Percentiles rank a stretch among this genome's conserved stretches.
phyloP scores from a whole-genome alignment of 2,329 filamentous ascomycete genomes.

The Aspergillus oerlinghausenensis region DNA sequence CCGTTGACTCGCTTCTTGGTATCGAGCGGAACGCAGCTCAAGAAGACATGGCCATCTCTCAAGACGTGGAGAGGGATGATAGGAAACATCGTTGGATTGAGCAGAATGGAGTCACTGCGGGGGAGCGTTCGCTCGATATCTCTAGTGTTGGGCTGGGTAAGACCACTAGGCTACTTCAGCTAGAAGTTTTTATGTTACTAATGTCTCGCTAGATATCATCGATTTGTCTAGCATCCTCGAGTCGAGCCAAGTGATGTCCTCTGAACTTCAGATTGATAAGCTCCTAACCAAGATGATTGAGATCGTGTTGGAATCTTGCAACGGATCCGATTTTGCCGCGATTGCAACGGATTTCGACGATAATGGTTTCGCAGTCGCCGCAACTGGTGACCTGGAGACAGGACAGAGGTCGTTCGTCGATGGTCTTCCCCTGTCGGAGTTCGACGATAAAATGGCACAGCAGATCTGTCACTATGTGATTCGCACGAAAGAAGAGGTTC shows the following conservation, averaged over 20 bases:
- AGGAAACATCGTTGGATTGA: constrained; percentile 41
- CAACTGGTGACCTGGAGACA: constrained; percentile 54
- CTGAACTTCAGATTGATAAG: constrained; percentile 60
- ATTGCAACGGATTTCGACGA: constrained; percentile 58
- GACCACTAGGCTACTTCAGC: background rate
- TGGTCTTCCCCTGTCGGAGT: constrained; percentile 54
- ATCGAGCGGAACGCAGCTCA: constrained; percentile 31
- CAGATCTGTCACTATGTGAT: constrained; percentile 60
- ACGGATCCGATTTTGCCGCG: constrained; percentile 55
- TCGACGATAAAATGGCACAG: constrained; percentile 55
- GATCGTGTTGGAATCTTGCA: constrained; percentile 61
- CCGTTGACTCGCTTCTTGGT: constrained; percentile 45
- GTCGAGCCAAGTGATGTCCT: constrained; percentile 61
- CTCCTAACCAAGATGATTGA: constrained; percentile 60
- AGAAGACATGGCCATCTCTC: constrained; percentile 26
- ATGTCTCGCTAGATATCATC: constrained; percentile 54
- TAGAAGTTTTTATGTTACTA: background rate
- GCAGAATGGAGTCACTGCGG: constrained; percentile 35
- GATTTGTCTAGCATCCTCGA: constrained; percentile 61
- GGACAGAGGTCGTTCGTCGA: constrained; percentile 51
- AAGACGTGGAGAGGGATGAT: constrained; percentile 36
- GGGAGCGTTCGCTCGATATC: constrained; percentile 38
- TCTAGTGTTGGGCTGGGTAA: constrained; percentile 38
- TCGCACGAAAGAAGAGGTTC: constrained; percentile 60
- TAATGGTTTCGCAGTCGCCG: constrained; percentile 57